phyloP scores from a whole-genome alignment of 768 basidiomycete genomes.

The Austroboletus festivus region DNA sequence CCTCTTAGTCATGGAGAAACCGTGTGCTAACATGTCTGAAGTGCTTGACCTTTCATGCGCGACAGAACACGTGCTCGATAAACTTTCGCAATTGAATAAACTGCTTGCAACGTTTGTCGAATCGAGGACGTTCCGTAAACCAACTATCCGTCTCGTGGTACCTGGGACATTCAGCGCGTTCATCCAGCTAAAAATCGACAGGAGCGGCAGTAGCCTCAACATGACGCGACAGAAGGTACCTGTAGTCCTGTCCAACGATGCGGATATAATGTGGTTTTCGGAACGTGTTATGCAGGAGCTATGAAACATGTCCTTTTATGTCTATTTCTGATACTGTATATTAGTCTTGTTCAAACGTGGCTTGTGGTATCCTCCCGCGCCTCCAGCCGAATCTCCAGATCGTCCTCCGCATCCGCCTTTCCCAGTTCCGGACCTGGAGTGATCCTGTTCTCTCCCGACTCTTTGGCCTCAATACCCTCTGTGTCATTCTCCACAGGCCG shows the following conservation, averaged over 20 bases:
- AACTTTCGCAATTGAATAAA: not conserved
- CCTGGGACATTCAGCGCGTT: not conserved
- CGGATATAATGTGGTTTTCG: not conserved
- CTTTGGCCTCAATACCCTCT: no score
- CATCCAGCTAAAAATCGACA: not conserved
- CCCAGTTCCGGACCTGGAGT: no score
- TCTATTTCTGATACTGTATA: no score
- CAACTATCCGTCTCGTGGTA: not conserved
- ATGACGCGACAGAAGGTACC: not conserved
- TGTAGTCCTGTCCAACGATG: not conserved
- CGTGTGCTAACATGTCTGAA: not conserved
- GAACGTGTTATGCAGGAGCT: not conserved
- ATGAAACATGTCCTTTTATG: no score
- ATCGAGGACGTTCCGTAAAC: not conserved
- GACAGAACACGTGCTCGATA: not conserved
- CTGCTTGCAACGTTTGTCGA: not conserved
- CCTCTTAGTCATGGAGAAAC: not conserved
- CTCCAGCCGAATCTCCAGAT: no score
- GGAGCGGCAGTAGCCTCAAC: not conserved
- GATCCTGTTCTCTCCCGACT: no score
- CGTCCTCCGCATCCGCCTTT: no score
- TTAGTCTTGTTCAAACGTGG: no score
- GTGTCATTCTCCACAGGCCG: no score
- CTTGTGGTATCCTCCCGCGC: no score
- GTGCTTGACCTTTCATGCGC: not conserved